phyloP scores from a whole-genome alignment of 352 stramenopile species.

The Albugo candida region DNA sequence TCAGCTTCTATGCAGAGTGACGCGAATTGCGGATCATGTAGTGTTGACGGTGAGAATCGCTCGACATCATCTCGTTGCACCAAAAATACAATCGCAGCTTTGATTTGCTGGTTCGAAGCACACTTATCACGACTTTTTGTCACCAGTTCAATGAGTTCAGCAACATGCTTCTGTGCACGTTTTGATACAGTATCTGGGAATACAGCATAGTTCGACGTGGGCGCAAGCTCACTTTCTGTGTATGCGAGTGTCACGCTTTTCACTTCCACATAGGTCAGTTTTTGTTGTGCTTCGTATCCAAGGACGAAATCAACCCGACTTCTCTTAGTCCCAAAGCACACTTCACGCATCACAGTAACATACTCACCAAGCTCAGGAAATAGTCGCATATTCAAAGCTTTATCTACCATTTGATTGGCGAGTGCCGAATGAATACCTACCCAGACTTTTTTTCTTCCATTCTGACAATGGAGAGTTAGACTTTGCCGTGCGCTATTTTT shows the following conservation, averaged over 20 bases:
- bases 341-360: conserved; percentile 35
- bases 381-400: conserved; percentile 34
- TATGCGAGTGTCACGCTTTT: conserved; percentile 59
- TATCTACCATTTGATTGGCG: conserved; percentile 66
- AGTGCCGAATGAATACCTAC: conserved; percentile 57
- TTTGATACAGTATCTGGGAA: conserved; percentile 65
- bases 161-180: conserved; percentile 57
- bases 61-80: conserved; percentile 62
- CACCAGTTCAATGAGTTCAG: conserved; percentile 44
- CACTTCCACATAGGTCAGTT: conserved; percentile 65
- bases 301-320: conserved; percentile 73
- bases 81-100: conserved; percentile 45
- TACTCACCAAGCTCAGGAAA: conserved; percentile 38
- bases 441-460: conserved; percentile 43
- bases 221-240: not conserved
- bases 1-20: conserved; percentile 28
- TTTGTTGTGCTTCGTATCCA: conserved; percentile 13
- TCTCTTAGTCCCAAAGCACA: conserved; percentile 48
- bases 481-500: not conserved
- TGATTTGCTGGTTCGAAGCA: conserved; percentile 9
- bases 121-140: conserved; percentile 2
- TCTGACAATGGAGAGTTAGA: conserved; percentile 15
- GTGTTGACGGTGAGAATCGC: conserved; percentile 36
- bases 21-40: conserved; percentile 47
- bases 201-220: conserved; percentile 20